A percentile compares a stretch with the other conserved stretches of the same genome.
These are phyloP conservation scores for Leishmania tarentolae DNA, from an alignment of 208 protist genomes.

Conservation along the genomic window DNA sequence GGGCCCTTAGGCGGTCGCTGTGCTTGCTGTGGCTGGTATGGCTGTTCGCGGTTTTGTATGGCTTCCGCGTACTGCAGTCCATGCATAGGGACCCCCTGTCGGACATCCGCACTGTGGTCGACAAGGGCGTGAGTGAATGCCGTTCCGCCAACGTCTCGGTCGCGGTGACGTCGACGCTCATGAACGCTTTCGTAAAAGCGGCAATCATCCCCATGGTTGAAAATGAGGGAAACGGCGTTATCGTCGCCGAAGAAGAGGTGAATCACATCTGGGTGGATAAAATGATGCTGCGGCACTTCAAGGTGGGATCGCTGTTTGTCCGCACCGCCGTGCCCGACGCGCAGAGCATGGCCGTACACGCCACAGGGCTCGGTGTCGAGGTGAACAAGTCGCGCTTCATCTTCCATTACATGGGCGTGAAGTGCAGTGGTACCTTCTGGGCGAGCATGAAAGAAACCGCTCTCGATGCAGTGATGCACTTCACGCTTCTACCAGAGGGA, in stretches of 20 bases:
- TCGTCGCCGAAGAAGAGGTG: conserved; percentile 40
- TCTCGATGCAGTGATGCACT: conserved; percentile 19
- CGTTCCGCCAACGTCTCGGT: conserved; percentile 18
- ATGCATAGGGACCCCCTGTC: too few relatives aligned
- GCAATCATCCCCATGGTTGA: conserved; percentile 29
- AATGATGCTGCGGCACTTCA: conserved; percentile 52
- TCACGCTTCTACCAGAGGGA: conserved; percentile 36
- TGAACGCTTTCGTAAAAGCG: conserved; percentile 17
- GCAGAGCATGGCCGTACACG: conserved; percentile 34
- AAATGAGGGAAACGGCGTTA: conserved; percentile 18
- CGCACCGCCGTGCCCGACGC: conserved; percentile 23
- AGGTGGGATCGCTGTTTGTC: conserved; percentile 22
- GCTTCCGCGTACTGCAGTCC: background rate
- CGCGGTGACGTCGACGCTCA: conserved; percentile 7
- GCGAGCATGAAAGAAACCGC: conserved; percentile 37
- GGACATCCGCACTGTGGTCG: too few relatives aligned
- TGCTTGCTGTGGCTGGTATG: background rate
- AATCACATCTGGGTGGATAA: conserved; percentile 42
- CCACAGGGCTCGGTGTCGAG: conserved; percentile 28
- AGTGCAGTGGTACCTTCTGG: conserved; percentile 43
- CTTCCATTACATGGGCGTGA: conserved; percentile 29
- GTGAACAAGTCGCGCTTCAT: conserved; percentile 60
- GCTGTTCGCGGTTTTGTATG: background rate
- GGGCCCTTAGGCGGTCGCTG: background rate
- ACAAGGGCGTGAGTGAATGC: background rate